Evolutionary conservation across 306 rosid genomes (phyloP), one percentile per base, ranked within the genome.

Genomic region (Vachellia pachyceras): DNA sequence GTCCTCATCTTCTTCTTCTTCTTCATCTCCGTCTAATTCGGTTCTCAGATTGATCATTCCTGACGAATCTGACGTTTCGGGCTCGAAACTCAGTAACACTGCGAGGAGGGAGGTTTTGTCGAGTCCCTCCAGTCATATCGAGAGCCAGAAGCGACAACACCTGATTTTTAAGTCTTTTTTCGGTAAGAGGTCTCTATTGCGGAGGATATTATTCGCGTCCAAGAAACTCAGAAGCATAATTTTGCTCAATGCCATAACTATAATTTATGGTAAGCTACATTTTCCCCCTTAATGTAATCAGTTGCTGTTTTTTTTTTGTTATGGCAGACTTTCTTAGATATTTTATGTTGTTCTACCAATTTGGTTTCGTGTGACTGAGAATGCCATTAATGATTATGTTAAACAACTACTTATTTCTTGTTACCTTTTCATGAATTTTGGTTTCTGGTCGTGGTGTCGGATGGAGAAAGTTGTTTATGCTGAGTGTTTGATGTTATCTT

Each of bases 201-300:
- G 86, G 75, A 82, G 90, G 79, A 84, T 89, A 44, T 80, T 86
- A 40, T 87, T 86, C 77, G 85, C 92, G 0, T 90, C 94, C 49
- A 88, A 79, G 83, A 92, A 86, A 86, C 85, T 86, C 42, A 85
- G 91, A 80, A 88, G 93, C 88, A 84, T 92, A 49, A 75, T 92
- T 79, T 76, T 92, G 85, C 93, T 92, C 65, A 92, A 92, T 69
- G 71, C 85, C 64, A 74, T 90, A 68, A 80, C 97, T 25, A 29
- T 90, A 14, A 80, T 92, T 71, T 89, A 86, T 20, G 95, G 93
- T 92, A 86, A 82, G 80, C 58, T 52, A 20, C 10, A 17, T 22
- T 66, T 35, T 14, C 17, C 10, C 33, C 33, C 33, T 73, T 10
- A 7, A 1, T 7, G 15, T 10, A 23, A 3, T 42, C 3, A 5